Conservation (phyloP, 257 asterid species). For the Scutellaria baicalensis region DNA sequence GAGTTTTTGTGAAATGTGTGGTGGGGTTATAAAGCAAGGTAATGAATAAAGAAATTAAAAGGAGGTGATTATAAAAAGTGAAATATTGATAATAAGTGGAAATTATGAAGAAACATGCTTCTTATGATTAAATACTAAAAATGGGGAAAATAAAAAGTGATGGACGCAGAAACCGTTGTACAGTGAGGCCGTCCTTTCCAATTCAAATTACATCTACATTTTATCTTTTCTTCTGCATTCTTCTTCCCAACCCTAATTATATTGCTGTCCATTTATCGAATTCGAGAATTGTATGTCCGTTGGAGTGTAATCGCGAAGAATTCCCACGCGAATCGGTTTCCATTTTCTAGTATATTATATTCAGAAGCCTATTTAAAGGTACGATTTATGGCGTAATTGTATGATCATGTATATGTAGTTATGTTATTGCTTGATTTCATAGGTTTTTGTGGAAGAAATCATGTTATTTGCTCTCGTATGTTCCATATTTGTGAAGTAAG, state of each 20-base stretch:
- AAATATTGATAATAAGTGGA: too few species aligned
- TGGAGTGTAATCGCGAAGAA: constrained; percentile 1
- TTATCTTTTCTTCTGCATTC: neutral
- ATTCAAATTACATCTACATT: neutral
- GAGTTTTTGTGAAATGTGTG: too few species aligned
- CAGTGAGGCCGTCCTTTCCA: constrained; percentile 6
- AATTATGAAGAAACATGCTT: too few species aligned
- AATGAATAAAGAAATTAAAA: too few species aligned
- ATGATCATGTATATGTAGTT: neutral
- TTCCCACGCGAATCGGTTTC: neutral
- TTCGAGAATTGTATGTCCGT: neutral
- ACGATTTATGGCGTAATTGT: neutral
- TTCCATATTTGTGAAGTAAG: neutral
- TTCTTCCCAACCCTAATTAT: neutral
- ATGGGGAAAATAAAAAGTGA: neutral
- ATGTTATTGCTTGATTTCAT: neutral
- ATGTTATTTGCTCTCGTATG: neutral
- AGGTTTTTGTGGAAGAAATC: neutral
- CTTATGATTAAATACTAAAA: constrained; percentile 1
- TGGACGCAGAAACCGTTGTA: constrained; percentile 9
- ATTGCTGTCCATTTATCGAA: neutral
- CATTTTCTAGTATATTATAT: neutral
- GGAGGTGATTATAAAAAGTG: too few species aligned
- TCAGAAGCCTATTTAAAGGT: constrained; percentile 14
- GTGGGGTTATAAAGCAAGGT: too few species aligned